phyloP scores from a whole-genome alignment of 345 rosid species.

The Rhodamnia rubescens region DNA sequence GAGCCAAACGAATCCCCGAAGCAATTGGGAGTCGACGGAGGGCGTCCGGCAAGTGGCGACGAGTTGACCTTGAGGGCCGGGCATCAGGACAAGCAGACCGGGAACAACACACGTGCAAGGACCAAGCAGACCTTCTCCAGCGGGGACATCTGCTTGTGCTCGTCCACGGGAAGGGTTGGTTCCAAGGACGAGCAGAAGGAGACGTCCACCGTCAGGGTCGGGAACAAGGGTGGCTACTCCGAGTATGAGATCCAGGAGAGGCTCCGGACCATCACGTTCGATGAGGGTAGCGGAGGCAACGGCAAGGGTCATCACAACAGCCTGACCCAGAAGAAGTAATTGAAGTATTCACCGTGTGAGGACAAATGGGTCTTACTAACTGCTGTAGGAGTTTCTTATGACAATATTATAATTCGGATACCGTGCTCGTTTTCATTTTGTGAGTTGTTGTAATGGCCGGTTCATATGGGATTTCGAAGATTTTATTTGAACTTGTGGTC shows the following conservation, averaged over 20 bases:
- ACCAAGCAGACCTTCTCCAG: background rate
- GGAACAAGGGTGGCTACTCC: constrained; percentile 1
- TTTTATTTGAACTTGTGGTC: background rate
- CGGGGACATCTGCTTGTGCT: background rate
- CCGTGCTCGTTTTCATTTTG: background rate
- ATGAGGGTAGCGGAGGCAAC: background rate
- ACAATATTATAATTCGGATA: background rate
- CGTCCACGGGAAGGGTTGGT: constrained; percentile 2
- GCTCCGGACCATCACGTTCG: background rate
- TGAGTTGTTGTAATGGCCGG: background rate
- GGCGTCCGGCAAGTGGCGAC: background rate
- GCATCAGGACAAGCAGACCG: constrained; percentile 1
- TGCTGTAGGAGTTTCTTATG: background rate
- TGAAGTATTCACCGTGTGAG: background rate
- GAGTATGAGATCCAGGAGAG: constrained; percentile 3
- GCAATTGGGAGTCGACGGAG: background rate
- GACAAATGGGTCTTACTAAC: background rate
- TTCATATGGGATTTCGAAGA: background rate
- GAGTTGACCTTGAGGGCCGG: background rate
- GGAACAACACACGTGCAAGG: background rate
- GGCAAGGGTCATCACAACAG: background rate
- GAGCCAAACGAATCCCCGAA: background rate
- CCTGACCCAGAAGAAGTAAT: background rate
- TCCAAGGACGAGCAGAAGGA: constrained; percentile 4
- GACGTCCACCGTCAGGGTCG: background rate